phyloP scores from a whole-genome alignment of 768 basidiomycete species.

The Tremella yokohamensis region DNA sequence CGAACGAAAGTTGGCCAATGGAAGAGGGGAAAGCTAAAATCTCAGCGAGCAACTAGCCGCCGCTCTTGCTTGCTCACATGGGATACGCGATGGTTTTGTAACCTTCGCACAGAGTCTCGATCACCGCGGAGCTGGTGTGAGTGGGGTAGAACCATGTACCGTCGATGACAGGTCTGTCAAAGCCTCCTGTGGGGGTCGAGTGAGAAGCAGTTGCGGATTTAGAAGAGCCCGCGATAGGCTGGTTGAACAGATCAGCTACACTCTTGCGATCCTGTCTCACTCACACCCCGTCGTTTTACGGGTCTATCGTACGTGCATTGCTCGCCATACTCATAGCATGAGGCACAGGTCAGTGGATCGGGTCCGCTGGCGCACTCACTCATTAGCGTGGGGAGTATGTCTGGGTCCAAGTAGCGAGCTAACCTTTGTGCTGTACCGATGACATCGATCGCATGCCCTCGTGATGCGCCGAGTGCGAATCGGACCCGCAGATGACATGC shows the following conservation, averaged over 20 bases:
- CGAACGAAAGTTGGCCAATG: conserved; percentile 26
- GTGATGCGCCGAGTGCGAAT: too few species aligned
- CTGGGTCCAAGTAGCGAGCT: too few species aligned
- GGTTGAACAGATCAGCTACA: neutral
- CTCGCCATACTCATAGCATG: conserved; percentile 26
- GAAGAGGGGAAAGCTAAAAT: conserved; percentile 13
- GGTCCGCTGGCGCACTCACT: conserved; percentile 26
- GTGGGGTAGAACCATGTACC: conserved; percentile 13
- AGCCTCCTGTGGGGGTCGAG: neutral
- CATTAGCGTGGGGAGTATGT: too few species aligned
- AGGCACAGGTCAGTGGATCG: conserved; percentile 14
- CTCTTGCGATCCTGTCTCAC: conserved; percentile 1
- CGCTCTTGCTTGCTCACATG: conserved; percentile 22
- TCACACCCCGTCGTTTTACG: conserved; percentile 36
- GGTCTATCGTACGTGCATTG: conserved; percentile 34
- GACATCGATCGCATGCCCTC: conserved; percentile 39
- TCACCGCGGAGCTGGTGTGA: conserved; percentile 9
- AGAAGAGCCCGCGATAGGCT: too few species aligned
- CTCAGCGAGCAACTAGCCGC: neutral
- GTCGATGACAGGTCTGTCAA: neutral
- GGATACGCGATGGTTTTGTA: conserved; percentile 28
- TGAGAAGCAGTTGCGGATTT: neutral
- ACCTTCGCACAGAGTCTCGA: conserved; percentile 20
- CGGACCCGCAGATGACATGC: too few species aligned
- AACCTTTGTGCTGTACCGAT: conserved; percentile 34